Evolutionary conservation across 2,329 filamentous ascomycete genomes (phyloP), one percentile per base, ranked within the genome.

Genomic region (Aspergillus fischeri): DNA sequence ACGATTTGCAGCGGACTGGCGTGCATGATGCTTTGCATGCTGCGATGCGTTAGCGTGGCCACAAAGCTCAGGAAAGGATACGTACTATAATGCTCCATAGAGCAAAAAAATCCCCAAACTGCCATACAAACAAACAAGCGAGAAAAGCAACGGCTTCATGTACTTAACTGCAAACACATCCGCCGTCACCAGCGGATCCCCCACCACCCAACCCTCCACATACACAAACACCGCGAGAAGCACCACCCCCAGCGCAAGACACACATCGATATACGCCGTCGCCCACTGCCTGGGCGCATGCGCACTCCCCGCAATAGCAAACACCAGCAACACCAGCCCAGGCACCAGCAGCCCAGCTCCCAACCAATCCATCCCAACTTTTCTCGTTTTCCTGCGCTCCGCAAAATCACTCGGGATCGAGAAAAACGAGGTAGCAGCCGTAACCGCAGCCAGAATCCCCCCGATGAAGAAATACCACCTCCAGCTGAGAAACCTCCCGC

Each of bases 301-400:
- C 0, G 86, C 83, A 7, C 86, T 86, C 50, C 91, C 86, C 0
- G 89, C 92, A 52, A 94, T 82, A 0, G 89, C 87, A 65, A 87
- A 93, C 0, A 91, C 86, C 61, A 91, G 78, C 27, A 94, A 78
- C 1, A 89, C 79, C 11, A 92, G 72, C 0, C 87, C 89, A 0
- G 81, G 79, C 0, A 90, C 80, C 17, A 87, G 86, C 14, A 86
- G 81, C 2, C 72, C 67, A 1, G 82, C 74, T 0, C 89, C 89
- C 56, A 79, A 75, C 82, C 86, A 91, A 68, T 92, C 89, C 87
- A 92, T 91, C 32, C 77, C 75, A 24, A 83, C 28, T 21, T 55
- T 73, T 0, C 72, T 73, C 21, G 76, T 67, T 14, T 71, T 57
- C 35, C 63, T 69, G 10, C 63, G 71, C 51, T 75, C 70, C 7